Base-by-base conservation (phyloP, 169 alveolate species). In the Babesia gibsoni region DNA sequence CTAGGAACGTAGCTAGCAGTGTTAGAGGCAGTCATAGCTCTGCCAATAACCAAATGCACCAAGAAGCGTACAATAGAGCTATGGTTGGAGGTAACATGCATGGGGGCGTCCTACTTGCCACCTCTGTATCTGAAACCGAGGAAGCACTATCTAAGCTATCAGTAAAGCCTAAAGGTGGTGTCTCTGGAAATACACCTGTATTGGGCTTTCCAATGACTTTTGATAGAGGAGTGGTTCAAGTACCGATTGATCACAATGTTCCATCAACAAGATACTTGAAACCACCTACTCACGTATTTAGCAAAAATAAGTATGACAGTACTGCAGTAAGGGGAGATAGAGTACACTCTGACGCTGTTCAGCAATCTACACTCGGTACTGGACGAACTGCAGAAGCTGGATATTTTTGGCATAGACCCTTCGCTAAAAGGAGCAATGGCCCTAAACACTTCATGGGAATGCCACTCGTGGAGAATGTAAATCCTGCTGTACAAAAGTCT, bases 341-440 rank as follows among this genome's bases (percentile, higher is more conserved):
- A 14, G 29, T 5, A 9, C 61, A 23, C 4, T 32, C 9, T 3
- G 45, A 27, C 16, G 32, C 37, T 9, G 7, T n/a, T n/a, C n/a
- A n/a, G n/a, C n/a, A n/a, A n/a, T n/a, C n/a, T n/a, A n/a, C n/a
- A n/a, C n/a, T n/a, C n/a, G n/a, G n/a, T n/a, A n/a, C n/a, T n/a
- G n/a, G n/a, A n/a, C n/a, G n/a, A n/a, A n/a, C n/a, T n/a, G n/a
- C n/a, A n/a, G n/a, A n/a, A n/a, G n/a, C 32, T 7, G 84, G 64
- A 7, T 41, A 16, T 18, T 74, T 46, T 29, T 74, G 84, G 84
- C 68, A 61, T 46, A 74, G 52, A 18, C 84, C 84, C 16, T 74
- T 74, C 43, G 66, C 57, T 23, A 52, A 20, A 12, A 48, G 42
- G 16, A 52, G 45, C 18, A 52, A 35, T 20, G 59, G 2, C 0